phyloP scores from a whole-genome alignment of 2,329 filamentous ascomycete species.

The Colletotrichum tamarilloi region DNA sequence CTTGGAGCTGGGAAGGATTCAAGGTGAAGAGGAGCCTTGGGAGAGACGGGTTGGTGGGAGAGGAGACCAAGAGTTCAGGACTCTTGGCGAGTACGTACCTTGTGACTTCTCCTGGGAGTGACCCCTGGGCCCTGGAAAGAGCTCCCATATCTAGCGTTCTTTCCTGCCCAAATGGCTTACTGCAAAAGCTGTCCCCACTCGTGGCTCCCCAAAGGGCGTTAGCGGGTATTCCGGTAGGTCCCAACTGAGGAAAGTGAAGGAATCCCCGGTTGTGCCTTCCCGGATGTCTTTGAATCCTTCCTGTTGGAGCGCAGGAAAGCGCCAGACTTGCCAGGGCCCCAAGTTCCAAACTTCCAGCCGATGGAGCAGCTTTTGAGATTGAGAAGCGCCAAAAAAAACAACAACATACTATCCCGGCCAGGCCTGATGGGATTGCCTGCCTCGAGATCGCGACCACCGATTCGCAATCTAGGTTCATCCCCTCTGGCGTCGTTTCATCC shows the following conservation, averaged over 20 bases:
- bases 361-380: not conserved
- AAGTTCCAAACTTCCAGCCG: not conserved
- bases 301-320: constrained; percentile 1
- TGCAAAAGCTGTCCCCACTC: constrained; percentile 2
- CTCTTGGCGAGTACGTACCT: not conserved
- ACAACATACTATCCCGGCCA: not conserved
- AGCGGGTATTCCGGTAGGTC: constrained; percentile 7
- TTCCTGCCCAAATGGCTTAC: constrained; percentile 6
- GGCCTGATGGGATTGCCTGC: not conserved
- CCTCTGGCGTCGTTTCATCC: constrained; percentile 13
- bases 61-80: not conserved
- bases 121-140: not conserved
- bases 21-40: not conserved
- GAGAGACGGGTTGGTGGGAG: constrained; percentile 16
- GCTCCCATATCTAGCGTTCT: constrained; percentile 17
- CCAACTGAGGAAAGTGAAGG: not conserved
- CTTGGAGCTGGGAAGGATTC: not conserved
- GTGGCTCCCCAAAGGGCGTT: constrained; percentile 18
- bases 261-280: constrained; percentile 17
- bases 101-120: not conserved
- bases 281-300: constrained; percentile 10
- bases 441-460: not conserved
- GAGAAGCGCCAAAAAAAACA: not conserved
- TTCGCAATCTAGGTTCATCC: constrained; percentile 13
- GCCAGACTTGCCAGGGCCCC: not conserved